phyloP scores from a whole-genome alignment of 768 basidiomycete genomes.

The Brasilioporus rufonigricans region DNA sequence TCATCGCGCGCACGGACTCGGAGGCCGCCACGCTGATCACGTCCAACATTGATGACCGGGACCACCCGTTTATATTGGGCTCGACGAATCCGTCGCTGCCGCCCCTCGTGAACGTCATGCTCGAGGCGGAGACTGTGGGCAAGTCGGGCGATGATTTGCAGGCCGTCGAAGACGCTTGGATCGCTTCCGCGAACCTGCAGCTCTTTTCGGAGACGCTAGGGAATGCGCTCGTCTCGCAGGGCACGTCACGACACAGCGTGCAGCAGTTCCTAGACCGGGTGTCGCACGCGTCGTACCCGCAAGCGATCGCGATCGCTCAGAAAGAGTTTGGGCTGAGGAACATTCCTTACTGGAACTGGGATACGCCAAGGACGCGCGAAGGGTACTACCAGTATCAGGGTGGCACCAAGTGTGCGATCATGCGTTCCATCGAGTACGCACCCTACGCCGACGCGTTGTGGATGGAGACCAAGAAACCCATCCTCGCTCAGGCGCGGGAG shows the following conservation, averaged over 20 bases:
- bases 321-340: conserved; percentile 70
- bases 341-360: conserved; percentile 93
- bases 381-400: conserved; percentile 98
- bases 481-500: conserved; percentile 86
- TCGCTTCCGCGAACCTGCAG: conserved; percentile 68
- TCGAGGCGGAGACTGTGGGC: conserved; percentile 77
- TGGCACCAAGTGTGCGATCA: conserved; percentile 91
- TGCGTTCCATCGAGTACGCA: conserved; percentile 89
- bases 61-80: conserved; percentile 96
- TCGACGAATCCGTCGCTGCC: conserved; percentile 70
- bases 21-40: conserved; percentile 97
- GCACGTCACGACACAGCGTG: conserved; percentile 45
- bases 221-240: conserved; percentile 61
- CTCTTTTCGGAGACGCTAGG: conserved; percentile 76
- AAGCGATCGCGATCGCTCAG: conserved; percentile 73
- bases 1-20: conserved; percentile 92
- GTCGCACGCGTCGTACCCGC: conserved; percentile 63
- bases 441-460: conserved; percentile 91
- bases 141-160: conserved; percentile 80
- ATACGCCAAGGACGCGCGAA: conserved; percentile 89
- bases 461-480: conserved; percentile 98
- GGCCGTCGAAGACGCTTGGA: conserved; percentile 87
- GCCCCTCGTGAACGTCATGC: conserved; percentile 79
- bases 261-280: conserved; percentile 63
- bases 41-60: conserved; percentile 95